Conservation (phyloP, 2,329 filamentous ascomycete genomes). For the Sphaerulina vaccinii region DNA sequence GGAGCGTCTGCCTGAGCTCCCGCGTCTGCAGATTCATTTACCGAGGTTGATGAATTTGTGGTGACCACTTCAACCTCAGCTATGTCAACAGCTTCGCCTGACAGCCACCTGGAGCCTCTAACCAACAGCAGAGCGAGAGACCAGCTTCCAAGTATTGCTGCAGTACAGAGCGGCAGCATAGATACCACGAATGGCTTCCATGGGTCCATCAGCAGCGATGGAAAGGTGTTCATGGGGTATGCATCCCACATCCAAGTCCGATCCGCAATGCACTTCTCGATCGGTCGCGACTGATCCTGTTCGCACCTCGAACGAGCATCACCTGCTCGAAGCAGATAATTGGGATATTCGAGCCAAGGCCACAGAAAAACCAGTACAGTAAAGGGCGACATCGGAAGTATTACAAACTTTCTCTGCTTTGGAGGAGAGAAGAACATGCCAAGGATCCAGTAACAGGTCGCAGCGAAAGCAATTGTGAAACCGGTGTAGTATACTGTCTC, state of each 20-base stretch:
- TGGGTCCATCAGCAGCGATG: no score
- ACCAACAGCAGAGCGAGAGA: not conserved
- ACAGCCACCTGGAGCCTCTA: not conserved
- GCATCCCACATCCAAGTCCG: no score
- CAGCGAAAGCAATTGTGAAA: not conserved
- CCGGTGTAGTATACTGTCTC: not conserved
- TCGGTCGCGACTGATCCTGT: no score
- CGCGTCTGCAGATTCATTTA: not conserved
- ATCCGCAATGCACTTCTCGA: no score
- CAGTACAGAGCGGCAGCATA: not conserved
- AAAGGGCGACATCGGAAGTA: not conserved
- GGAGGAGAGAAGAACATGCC: not conserved
- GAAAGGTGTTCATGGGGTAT: no score
- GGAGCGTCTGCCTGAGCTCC: not conserved
- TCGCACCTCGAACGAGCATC: not conserved
- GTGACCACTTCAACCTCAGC: not conserved
- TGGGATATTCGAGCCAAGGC: not conserved
- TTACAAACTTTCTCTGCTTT: not conserved
- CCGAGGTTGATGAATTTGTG: no score
- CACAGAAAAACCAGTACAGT: not conserved
- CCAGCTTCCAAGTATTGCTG: not conserved
- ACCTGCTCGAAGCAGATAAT: not conserved
- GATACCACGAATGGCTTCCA: no score
- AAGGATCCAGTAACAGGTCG: not conserved
- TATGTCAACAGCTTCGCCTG: not conserved